Base-by-base conservation (phyloP, 345 rosid genomes). In the Triadica sebifera region DNA sequence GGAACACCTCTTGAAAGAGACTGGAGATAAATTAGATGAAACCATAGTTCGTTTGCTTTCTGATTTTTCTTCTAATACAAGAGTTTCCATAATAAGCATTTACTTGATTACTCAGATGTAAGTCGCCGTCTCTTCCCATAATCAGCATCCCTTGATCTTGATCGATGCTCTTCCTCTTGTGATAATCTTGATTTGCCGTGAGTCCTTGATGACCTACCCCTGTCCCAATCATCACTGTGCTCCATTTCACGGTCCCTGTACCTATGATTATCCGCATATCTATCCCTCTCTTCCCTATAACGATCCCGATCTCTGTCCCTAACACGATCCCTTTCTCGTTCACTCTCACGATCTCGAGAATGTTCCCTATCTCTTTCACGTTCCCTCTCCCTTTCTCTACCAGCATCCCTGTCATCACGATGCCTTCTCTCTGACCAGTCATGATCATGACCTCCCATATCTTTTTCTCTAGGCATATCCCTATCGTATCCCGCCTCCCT, bases 81-180 rank as follows among this genome's bases (percentile, higher is more conserved):
- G 13, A 60, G 39, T 60, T 25, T 60, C 65, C 65, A 10, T n/a
- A 65, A 45, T 65, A n/a, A 29, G 17, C 69, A 67, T 37, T 16
- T 52, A 39, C 46, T 47, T 25, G 52, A 64, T 81, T 77, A 91
- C 70, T 91, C 93, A 3, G 88, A 81, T 7, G 87, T 80, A 67
- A 87, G 90, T 65, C 91, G 84, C 52, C 96, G 86, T 78, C 96
- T 89, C 85, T 91, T 91, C 62, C 90, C 92, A 88, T 89, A 89
- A 77, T 91, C 92, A 80, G 87, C 86, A 74, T 89, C 94, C 75
- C 92, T 88, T 71, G 92, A 89, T 72, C 88, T 85, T 38, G 91
- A 86, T 55, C 86, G 89, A 82, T 87, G 90, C 49, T 87, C 90
- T 34, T 88, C 92, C 81, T 87, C 92, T 59, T 87, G 86, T 67